Base-by-base conservation (phyloP, 1,284 basidiomycete genomes). In the Mycocalia duriaeana region DNA sequence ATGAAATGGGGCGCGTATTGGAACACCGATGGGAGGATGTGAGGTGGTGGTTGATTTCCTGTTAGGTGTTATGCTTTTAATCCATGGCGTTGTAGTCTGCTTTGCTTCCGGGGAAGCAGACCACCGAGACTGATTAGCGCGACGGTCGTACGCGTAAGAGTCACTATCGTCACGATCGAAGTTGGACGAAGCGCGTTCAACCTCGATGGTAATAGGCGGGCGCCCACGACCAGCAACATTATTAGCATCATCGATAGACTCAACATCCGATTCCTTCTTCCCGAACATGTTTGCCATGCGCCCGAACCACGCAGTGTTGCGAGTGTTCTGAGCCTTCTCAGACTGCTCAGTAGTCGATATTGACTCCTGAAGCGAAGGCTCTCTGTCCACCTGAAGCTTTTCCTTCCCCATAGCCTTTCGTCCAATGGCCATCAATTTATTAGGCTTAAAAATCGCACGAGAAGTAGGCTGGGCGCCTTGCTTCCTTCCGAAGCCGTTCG, bases 351-450 rank as follows among this genome's bases (percentile, higher is more conserved):
- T 25, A 5, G 46, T 45, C 19, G 49, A 49, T 4, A 47, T 34
- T n/a, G 48, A 28, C 18, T 43, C 43, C 3, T 50, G 50, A 31
- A 22, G 53, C 26, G 49, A 44, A 35, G 49, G 50, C 45, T 62
- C 55, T 20, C 57, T 57, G 46, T 69, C 65, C 5, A 38, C 47
- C 25, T 62, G 52, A 31, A 59, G 52, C 25, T 50, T 55, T 45
- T 70, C 64, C 40, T 56, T 61, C 2, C 62, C 61, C 42, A 68
- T 56, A 24, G 61, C 60, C 56, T 67, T 71, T 48, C 64, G 63
- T 8, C 73, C 70, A 48, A 77, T 54, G 11, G 73, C 67, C 59
- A 70, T 66, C n/a, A 78, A 58, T 57, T 69, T 77, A 54, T 65
- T 70, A 4, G 71, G 63, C 41, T 57, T 62, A 51, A 62, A 67